Conservation (phyloP, 139 green algal species). For the Chloropicon primus region DNA sequence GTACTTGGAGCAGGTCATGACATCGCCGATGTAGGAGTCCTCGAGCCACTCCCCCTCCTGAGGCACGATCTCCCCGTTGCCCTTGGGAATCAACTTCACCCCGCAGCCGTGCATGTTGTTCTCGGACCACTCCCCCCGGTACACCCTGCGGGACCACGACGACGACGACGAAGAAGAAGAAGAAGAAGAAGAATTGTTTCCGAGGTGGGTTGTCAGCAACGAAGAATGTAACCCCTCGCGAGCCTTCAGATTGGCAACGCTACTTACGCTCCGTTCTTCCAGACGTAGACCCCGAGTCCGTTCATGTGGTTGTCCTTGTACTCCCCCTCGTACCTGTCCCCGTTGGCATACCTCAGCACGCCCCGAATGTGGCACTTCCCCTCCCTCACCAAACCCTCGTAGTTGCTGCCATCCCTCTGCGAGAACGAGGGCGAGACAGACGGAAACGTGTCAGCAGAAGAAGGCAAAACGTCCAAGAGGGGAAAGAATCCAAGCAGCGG, state of each 20-base stretch:
- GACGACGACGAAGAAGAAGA: not conserved
- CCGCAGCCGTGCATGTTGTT: slow-evolving; percentile 54
- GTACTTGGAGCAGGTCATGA: slow-evolving; percentile 26
- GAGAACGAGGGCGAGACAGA: not conserved
- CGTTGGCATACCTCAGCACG: slow-evolving; percentile 31
- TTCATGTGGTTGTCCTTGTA: slow-evolving; percentile 36
- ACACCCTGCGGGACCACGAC: slow-evolving; percentile 21
- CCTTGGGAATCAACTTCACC: slow-evolving; percentile 32
- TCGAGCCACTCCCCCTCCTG: slow-evolving; percentile 45
- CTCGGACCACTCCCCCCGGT: slow-evolving; percentile 46
- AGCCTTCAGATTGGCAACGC: not conserved
- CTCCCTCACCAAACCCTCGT: slow-evolving; percentile 27
- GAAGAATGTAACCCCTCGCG: too few species aligned
- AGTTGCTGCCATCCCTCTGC: slow-evolving; percentile 15
- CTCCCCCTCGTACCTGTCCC: slow-evolving; percentile 45
- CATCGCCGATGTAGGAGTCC: slow-evolving; percentile 38
- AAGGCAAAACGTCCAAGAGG: too few species aligned
- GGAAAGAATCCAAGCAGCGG: too few species aligned
- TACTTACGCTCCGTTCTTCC: slow-evolving; percentile 33
- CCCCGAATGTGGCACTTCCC: slow-evolving; percentile 28
- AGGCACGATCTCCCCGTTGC: slow-evolving; percentile 7
- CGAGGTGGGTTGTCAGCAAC: too few species aligned
- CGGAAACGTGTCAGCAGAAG: too few species aligned
- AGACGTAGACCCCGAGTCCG: slow-evolving; percentile 44
- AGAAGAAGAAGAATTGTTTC: not conserved